Evolutionary conservation across 2,329 filamentous ascomycete species (phyloP).

Genomic region (Calycina herbarum): DNA sequence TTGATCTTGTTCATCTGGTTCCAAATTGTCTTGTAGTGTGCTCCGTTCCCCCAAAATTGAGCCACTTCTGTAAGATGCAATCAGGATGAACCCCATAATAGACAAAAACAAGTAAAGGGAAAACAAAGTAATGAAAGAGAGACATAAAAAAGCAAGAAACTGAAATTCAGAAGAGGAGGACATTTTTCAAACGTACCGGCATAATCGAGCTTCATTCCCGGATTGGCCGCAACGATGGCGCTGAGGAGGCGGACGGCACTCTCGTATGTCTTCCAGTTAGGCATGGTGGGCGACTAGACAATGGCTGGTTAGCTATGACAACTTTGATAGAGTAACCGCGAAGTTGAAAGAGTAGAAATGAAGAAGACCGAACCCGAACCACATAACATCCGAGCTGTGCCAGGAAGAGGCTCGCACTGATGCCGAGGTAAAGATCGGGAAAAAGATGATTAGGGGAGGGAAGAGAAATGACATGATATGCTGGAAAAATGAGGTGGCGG

Average conservation of each 20-base stretch:
- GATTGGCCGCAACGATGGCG: constrained; percentile 59
- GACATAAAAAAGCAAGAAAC: too few relatives aligned
- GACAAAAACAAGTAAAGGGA: too few relatives aligned
- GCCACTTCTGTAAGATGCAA: too few relatives aligned
- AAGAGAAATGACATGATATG: neutral
- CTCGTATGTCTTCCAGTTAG: constrained; percentile 62
- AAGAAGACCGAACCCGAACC: too few relatives aligned
- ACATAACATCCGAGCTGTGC: too few relatives aligned
- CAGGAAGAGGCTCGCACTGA: neutral
- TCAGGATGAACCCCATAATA: too few relatives aligned
- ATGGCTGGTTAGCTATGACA: neutral
- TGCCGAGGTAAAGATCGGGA: neutral
- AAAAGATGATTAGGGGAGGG: neutral
- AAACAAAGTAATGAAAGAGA: too few relatives aligned
- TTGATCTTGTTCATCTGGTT: constrained; percentile 6
- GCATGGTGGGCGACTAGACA: constrained; percentile 42
- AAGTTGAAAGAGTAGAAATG: too few relatives aligned
- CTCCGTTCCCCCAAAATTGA: too few relatives aligned
- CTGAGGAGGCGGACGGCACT: constrained; percentile 59
- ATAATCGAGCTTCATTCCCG: constrained; percentile 57
- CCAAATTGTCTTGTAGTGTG: too few relatives aligned
- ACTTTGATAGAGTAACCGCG: neutral
- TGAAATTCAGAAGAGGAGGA: too few relatives aligned
- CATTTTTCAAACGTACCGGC: constrained; percentile 51
- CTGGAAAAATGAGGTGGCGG: neutral